These are phyloP conservation scores for Brassica balearica DNA, from an alignment of 441 rosid species.

Conservation along the genomic window DNA sequence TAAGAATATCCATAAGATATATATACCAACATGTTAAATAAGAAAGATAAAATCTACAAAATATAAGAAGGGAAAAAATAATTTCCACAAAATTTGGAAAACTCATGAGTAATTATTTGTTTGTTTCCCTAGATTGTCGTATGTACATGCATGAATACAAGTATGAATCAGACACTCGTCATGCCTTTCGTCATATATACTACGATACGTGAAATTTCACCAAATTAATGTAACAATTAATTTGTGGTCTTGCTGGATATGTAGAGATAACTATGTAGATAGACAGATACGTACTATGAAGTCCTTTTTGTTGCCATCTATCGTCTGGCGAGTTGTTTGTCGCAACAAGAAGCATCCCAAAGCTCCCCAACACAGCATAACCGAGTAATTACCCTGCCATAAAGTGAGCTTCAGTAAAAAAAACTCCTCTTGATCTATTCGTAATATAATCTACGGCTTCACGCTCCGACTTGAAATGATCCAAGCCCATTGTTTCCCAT, in stretches of 20 bases:
- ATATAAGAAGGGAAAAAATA: not conserved
- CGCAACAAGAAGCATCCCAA: not conserved
- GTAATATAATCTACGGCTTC: not conserved
- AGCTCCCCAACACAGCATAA: conserved; percentile 5
- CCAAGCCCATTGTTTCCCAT: not conserved
- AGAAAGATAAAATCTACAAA: not conserved
- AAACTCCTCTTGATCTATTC: not conserved
- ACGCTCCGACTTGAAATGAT: not conserved
- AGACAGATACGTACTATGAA: not conserved
- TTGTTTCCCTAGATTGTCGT: not conserved
- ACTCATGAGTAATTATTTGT: not conserved
- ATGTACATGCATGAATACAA: not conserved
- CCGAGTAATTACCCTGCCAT: not conserved
- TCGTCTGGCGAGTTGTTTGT: not conserved
- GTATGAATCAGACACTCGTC: not conserved
- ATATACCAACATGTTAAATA: not conserved
- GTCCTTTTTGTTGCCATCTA: not conserved
- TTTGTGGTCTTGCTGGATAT: not conserved
- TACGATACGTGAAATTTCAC: not conserved
- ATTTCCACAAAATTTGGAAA: not conserved
- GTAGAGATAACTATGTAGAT: not conserved
- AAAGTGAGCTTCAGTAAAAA: too few species aligned
- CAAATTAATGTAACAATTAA: not conserved
- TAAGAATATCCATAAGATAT: not conserved
- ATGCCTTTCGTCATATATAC: conserved; percentile 19